Base-by-base conservation (phyloP, 225 moss, liverwort and hornwort genomes). In the Thuidium tamariscinum region DNA sequence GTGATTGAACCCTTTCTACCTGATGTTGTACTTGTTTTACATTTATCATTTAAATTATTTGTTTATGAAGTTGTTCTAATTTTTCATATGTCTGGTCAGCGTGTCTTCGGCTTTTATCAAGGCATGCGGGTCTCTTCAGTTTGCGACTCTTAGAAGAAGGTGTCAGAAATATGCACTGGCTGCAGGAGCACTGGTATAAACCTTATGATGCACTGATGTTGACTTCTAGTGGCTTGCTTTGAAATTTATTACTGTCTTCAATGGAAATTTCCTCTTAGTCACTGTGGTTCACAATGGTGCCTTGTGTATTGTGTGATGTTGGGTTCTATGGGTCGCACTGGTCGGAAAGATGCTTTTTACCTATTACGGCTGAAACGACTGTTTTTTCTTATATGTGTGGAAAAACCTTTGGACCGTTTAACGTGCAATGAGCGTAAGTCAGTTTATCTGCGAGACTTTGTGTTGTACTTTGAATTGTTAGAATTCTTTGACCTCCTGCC, bases 71-170 rank as follows among this genome's bases (percentile, higher is more conserved):
- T 77, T 51, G 59, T 85, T 83, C 56, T 81, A 82, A 84, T 87
- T 51, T 68, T 54, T 37, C 80, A 18, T 66, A 68, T 77, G 80
- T 52, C 71, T 75, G 86, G 90, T 88, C 78, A 97, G 97, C 93
- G 92, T 95, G 93, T 80, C 87, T 97, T 88, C 91, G 90, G 84
- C 91, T 97, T 78, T 91, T 97, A 54, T 95, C 97, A 88, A 95
- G 97, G 87, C 97, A 97, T 94, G 95, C 91, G 72, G 86, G 88
- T 46, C 93, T 92, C 79, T 96, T 97, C 92, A 86, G 92, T 56
- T 87, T 97, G 74, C 95, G 95, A 71, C 95, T 97, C 87, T 88
- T 91, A 52, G 94, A 95, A 89, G 92, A 95, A 77, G 94, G 96
- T 89, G 88, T 93, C 61, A 91, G 95, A 61, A 94, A 94, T 56